phyloP scores from a whole-genome alignment of 163 green algal species.

The Scenedesmus sp. region DNA sequence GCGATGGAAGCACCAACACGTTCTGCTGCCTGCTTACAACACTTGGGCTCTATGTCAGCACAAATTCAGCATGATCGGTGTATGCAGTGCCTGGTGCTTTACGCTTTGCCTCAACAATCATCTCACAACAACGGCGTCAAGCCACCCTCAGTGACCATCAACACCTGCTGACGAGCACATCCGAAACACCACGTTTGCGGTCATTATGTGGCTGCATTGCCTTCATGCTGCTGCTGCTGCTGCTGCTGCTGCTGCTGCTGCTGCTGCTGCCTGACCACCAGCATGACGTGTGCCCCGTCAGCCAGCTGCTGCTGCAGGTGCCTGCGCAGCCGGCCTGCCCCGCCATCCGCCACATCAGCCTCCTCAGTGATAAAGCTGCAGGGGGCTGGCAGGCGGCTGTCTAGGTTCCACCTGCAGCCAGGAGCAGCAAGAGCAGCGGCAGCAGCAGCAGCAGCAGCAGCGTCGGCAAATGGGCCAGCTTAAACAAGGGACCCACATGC shows the following conservation, averaged over 20 bases:
- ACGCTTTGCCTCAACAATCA: no score
- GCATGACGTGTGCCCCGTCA: conserved; percentile 21
- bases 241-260: background rate
- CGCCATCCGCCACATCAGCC: background rate
- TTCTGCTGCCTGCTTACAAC: no score
- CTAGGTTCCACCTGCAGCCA: conserved; percentile 44
- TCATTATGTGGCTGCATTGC: no score
- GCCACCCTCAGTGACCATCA: no score
- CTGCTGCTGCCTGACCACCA: background rate
- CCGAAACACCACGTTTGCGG: no score
- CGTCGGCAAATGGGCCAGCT: background rate
- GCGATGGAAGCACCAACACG: no score
- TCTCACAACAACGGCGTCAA: no score
- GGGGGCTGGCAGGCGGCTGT: conserved; percentile 35
- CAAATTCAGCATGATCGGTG: no score
- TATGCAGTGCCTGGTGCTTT: no score
- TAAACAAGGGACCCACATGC: no score
- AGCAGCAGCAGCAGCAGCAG: background rate
- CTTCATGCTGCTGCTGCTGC: background rate
- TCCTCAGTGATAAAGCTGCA: background rate
- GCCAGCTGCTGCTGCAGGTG: conserved; percentile 25
- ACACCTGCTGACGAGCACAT: no score
- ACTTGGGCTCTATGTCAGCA: no score
- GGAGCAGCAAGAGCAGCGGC: background rate
- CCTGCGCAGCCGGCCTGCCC: background rate